Base-by-base conservation (phyloP, 177 flowering plant species). In the Telopea speciosissima region DNA sequence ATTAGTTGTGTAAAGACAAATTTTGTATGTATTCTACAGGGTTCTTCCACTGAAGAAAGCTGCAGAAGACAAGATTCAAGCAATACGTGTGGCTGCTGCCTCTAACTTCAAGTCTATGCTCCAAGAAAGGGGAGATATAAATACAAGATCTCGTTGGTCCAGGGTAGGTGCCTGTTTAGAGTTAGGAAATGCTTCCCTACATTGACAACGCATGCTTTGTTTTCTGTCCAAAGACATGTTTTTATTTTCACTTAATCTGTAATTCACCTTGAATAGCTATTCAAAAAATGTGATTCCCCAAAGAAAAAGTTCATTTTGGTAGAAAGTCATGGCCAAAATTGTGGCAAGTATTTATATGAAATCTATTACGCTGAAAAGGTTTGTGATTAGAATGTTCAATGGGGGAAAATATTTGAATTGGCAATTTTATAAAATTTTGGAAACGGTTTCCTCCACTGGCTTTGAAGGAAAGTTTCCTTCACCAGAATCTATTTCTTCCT, bases 21-120 rank as follows among this genome's bases (percentile, higher is more conserved):
- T 13, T 42, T 67, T 70, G 16, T 63, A 58, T n/a, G 9, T 58
- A 2, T 58, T 16, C 10, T 79, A 58, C 82, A 96, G 99, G 85
- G 83, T 93, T 60, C 81, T 87, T 66, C 89, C 89, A 61, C 69
- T 96, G 68, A 96, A 83, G 80, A 90, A 65, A 80, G 89, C 95
- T 64, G 95, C 85, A 70, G 89, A 88, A 71, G 90, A 89, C 79
- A 93, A 85, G 76, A 87, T 87, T 68, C 91, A 79, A 78, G 95
- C 93, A 19, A 66, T 74, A 59, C 92, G 89, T 68, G 88, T 83
- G 58, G 92, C 92, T 73, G 86, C 87, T 65, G 83, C 83, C 5
- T 81, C 88, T 60, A 77, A 82, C 78, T 96, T 96, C 77, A 93
- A 89, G 79, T 85, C 92, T 61, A 84, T 96, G 99, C 97, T 96